Evolutionary conservation across 805 yeast genomes (phyloP), one percentile per base, ranked within the genome.

Genomic region (Lipomyces yamadae): DNA sequence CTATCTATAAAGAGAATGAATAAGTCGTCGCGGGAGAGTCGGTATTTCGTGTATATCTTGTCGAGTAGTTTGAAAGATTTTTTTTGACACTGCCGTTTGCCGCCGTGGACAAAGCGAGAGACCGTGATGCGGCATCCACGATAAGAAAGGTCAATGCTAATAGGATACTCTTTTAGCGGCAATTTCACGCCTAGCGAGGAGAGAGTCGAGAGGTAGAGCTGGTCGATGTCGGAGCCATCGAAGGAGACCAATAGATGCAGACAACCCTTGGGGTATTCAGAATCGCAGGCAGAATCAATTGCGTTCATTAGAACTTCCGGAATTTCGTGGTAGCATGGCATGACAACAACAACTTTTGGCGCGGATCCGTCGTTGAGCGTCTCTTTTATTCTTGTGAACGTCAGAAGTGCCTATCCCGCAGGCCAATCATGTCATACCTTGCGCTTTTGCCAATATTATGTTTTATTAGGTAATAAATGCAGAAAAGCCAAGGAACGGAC

Each of bases 11-110:
- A 67, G 18, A 67, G 60, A 34, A 67, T 65, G 33, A 67, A 67
- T 6, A 67, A 56, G 52, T 67, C 69, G 60, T 67, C 70, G 37
- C 55, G 62, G 18, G 30, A 4, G 35, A 18, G 56, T 4, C 58
- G 56, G 52, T 67, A 65, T 8, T 54, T 11, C 10, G 56, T 7
- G 55, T 67, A 67, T 54, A 67, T 57, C 39, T 60, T 58, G 48
- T 67, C 70, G 42, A 67, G 60, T 7, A 67, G 56, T 30, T 64
- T 52, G 61, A 42, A 67, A 3, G 69, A 52, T 30, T 65, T 65
- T 53, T 67, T 67, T 52, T 67, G 70, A 42, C 70, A 67, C 54
- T 65, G 70, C 3, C 70, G 61, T 50, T 67, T 67, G 37, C 70
- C 70, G 18, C 70, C 70, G 37, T 67, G 70, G 11, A 39, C 52